Conservation (phyloP, 176 grass and related monocot genomes). For the Paspalum notatum region DNA sequence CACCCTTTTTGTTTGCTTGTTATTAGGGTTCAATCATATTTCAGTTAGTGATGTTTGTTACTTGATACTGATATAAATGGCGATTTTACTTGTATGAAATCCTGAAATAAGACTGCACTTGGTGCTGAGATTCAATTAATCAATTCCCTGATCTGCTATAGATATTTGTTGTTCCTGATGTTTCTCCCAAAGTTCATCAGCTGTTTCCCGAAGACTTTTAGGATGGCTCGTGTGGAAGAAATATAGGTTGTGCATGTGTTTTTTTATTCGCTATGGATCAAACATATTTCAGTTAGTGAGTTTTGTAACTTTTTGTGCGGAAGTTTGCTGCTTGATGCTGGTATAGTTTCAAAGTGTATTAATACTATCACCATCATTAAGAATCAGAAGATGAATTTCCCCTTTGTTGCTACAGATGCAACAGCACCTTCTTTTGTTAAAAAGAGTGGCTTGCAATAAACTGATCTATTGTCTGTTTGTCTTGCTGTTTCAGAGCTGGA, state of each 20-base stretch:
- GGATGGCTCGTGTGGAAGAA: constrained; percentile 14
- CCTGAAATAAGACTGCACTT: constrained; percentile 8
- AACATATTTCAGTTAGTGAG: background rate
- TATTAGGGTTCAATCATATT: background rate
- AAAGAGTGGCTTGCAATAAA: background rate
- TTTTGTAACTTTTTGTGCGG: too few relatives aligned
- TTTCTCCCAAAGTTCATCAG: background rate
- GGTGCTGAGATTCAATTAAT: background rate
- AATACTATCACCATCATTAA: background rate
- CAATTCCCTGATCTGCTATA: background rate
- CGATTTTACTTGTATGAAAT: background rate
- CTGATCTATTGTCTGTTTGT: constrained; percentile 27
- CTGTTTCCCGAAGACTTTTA: background rate
- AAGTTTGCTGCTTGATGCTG: background rate
- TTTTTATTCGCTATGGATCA: background rate
- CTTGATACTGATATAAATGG: background rate
- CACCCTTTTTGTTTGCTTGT: background rate
- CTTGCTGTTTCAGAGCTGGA: constrained; percentile 45
- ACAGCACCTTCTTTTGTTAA: background rate
- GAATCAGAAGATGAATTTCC: background rate
- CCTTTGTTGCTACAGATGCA: background rate
- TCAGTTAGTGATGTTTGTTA: background rate
- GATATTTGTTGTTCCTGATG: constrained; percentile 7
- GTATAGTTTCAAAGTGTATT: background rate
- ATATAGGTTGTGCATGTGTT: background rate